Evolutionary conservation across 1,139 yeast species (phyloP).

Genomic region (Blastobotrys proliferans): DNA sequence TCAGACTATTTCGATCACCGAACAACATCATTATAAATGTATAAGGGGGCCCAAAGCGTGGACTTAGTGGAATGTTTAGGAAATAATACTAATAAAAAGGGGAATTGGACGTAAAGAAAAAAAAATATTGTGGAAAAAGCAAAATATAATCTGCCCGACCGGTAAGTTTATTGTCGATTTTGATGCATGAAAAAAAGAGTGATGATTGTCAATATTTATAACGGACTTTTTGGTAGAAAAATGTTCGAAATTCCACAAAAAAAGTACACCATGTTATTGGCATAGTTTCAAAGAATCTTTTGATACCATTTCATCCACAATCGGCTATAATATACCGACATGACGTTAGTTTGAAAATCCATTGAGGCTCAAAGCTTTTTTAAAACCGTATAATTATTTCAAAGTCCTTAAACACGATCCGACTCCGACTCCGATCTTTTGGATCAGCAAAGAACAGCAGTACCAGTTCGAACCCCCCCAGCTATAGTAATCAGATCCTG

Average conservation of each 20-base stretch:
- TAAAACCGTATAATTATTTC: slow-evolving; percentile 1
- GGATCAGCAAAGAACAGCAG: too few relatives aligned
- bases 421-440: slow-evolving; percentile 1
- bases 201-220: background rate
- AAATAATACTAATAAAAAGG: too few relatives aligned
- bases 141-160: too few relatives aligned
- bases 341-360: background rate
- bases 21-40: too few relatives aligned
- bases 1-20: too few relatives aligned
- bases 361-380: slow-evolving; percentile 3
- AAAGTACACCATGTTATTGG: background rate
- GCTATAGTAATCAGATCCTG: too few relatives aligned
- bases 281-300: background rate
- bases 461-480: too few relatives aligned
- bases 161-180: background rate
- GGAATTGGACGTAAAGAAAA: too few relatives aligned
- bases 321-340: background rate
- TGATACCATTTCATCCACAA: background rate
- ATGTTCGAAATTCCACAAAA: background rate
- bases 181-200: background rate
- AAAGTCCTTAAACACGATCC: background rate
- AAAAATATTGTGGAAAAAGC: too few relatives aligned
- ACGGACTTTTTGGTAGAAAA: background rate
- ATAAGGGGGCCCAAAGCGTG: too few relatives aligned
- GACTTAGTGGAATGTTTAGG: background rate